Conservation (phyloP, 1,284 basidiomycete species). For the Ceratobasidium sp. region DNA sequence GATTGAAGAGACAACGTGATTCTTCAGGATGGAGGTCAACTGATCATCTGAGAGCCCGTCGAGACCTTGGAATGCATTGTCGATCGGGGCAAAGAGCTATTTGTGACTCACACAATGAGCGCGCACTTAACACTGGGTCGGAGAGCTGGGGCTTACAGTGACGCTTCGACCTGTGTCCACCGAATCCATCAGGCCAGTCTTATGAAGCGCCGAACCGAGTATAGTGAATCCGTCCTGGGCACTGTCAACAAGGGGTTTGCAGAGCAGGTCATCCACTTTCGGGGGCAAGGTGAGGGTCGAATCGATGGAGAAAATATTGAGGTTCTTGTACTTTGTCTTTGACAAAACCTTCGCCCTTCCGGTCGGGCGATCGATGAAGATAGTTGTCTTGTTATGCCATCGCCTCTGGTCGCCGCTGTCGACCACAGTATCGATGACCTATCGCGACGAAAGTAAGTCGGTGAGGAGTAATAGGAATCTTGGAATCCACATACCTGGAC, state of each 20-base stretch:
- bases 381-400: not conserved
- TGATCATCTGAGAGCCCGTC: constrained; percentile 9
- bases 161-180: no score
- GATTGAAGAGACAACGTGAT: not conserved
- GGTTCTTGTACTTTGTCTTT: not conserved
- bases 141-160: no score
- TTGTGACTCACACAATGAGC: not conserved
- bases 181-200: not conserved
- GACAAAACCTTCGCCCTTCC: not conserved
- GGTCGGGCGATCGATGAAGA: constrained; percentile 1
- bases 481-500: not conserved
- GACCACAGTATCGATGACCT: constrained; percentile 15
- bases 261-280: constrained; percentile 16
- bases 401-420: not conserved
- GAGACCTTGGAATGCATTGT: constrained; percentile 8
- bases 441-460: not conserved
- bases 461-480: not conserved
- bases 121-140: no score
- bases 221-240: constrained; percentile 13
- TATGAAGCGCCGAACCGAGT: constrained; percentile 4
- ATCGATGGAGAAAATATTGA: constrained; percentile 5
- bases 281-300: not conserved
- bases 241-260: not conserved
- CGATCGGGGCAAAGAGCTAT: constrained; percentile 25
- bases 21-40: not conserved